Percentiles rank a stretch among this genome's conserved stretches.
These are phyloP conservation scores for Russula lepida DNA, from an alignment of 768 basidiomycete species.

Conservation along the genomic window DNA sequence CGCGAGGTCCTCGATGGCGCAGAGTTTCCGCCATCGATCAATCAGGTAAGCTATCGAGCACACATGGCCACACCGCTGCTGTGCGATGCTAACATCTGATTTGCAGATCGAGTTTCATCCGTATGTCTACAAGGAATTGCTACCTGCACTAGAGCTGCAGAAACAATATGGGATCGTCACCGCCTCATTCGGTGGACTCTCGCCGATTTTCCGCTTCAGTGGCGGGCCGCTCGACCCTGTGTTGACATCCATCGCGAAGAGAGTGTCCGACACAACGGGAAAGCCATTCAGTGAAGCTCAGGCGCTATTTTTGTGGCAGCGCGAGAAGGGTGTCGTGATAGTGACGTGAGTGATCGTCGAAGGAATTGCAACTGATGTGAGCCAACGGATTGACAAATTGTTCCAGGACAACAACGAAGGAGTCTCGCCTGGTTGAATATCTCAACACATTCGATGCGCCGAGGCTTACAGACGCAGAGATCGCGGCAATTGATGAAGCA, in stretches of 20 bases:
- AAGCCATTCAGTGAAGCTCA: conserved; percentile 26
- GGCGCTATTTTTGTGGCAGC: conserved; percentile 28
- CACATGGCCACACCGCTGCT: background rate
- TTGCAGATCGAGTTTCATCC: conserved; percentile 47
- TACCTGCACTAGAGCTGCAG: conserved; percentile 30
- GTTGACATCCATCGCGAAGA: conserved; percentile 27
- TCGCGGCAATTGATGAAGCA: conserved; percentile 24
- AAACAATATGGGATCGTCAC: conserved; percentile 33
- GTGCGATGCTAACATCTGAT: background rate
- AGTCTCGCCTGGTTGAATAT: conserved; percentile 40
- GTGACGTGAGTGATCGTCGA: conserved; percentile 27
- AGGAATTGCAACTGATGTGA: background rate
- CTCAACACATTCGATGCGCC: conserved; percentile 37
- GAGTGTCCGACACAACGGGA: conserved; percentile 22
- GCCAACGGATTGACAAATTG: background rate
- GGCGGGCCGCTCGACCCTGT: conserved; percentile 36
- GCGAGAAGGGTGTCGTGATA: conserved; percentile 26
- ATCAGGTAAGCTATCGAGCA: conserved; percentile 36
- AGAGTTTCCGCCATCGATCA: conserved; percentile 41
- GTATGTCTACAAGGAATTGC: conserved; percentile 38
- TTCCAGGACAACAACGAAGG: conserved; percentile 34
- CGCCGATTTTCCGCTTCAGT: conserved; percentile 30
- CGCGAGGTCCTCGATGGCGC: conserved; percentile 37
- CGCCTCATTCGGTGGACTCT: conserved; percentile 35
- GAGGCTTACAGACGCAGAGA: conserved; percentile 25